phyloP scores from a whole-genome alignment of 129 eudicot genomes.

The Smallanthus sonchifolius region DNA sequence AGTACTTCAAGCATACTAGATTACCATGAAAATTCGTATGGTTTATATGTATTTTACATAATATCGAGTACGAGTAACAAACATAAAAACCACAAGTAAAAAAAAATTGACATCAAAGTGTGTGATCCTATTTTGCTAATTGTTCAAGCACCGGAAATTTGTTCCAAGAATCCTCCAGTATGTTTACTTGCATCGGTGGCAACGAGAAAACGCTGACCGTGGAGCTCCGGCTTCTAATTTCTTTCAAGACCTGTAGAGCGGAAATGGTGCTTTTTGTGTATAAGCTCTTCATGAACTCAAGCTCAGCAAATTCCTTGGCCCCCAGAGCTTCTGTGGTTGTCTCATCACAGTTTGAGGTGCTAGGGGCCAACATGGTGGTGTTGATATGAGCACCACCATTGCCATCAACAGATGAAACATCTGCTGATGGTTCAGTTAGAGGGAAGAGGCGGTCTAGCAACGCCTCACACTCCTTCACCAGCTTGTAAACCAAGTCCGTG shows the following conservation, averaged over 20 bases:
- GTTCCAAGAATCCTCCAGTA: constrained; percentile 63
- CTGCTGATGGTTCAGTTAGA: constrained; percentile 24
- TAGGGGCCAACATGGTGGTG: neutral
- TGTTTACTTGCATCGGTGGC: constrained; percentile 71
- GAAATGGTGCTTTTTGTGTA: constrained; percentile 70
- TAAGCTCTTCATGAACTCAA: constrained; percentile 62
- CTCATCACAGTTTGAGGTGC: constrained; percentile 10
- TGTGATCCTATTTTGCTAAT: constrained; percentile 53
- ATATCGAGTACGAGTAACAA: constrained; percentile 12
- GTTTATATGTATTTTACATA: constrained; percentile 23
- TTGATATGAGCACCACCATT: neutral
- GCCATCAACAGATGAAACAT: constrained; percentile 12
- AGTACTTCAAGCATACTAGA: neutral
- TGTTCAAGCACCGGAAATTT: constrained; percentile 65
- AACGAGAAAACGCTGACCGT: constrained; percentile 76
- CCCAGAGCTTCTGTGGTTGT: constrained; percentile 2
- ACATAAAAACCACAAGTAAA: neutral
- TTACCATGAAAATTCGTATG: neutral
- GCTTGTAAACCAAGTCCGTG: constrained; percentile 68
- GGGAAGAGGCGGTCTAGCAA: constrained; percentile 58
- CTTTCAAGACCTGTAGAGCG: constrained; percentile 66
- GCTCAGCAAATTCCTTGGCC: constrained; percentile 55
- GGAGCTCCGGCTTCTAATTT: constrained; percentile 75
- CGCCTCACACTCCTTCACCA: constrained; percentile 81
- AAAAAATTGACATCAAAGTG: neutral